A percentile compares a stretch with the other conserved stretches of the same genome.
Evolutionary conservation across 1,284 basidiomycete species (phyloP).

Genomic region (Ustilago esculenta): DNA sequence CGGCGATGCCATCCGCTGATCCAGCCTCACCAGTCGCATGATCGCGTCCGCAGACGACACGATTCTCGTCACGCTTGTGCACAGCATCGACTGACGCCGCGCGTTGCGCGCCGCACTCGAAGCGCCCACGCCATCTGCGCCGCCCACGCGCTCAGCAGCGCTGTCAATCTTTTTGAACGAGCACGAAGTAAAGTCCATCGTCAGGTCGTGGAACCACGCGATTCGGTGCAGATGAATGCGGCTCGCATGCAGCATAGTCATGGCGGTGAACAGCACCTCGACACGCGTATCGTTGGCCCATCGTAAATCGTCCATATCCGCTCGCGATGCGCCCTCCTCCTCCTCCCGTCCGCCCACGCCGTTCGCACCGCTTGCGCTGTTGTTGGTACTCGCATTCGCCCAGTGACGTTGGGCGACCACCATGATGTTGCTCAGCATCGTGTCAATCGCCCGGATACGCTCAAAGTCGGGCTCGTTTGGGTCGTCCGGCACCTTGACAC

Average conservation of each 20-base stretch:
- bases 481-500: constrained; percentile 5
- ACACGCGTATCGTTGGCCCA: constrained; percentile 13
- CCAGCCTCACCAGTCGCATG: constrained; percentile 13
- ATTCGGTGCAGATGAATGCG: constrained; percentile 21
- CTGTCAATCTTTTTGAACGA: constrained; percentile 12
- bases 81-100: constrained; percentile 5
- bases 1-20: constrained; percentile 3
- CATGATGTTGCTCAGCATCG: constrained; percentile 26
- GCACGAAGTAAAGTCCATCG: constrained; percentile 22
- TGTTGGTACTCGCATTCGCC: constrained; percentile 1
- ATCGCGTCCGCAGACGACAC: constrained; percentile 20
- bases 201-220: constrained; percentile 19
- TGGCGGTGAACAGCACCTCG: constrained; percentile 15
- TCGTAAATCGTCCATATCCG: background rate
- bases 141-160: background rate
- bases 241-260: constrained; percentile 14
- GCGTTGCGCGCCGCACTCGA: background rate
- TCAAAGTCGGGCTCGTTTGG: constrained; percentile 13
- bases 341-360: too few species aligned
- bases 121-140: too few species aligned
- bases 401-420: constrained; percentile 9
- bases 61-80: constrained; percentile 13
- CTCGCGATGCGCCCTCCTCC: too few species aligned
- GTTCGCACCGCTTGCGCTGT: too few species aligned
- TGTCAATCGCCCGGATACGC: constrained; percentile 12